These are phyloP conservation scores for Cylindrotheca fusiformis DNA, from an alignment of 108 stramenopile genomes.

Conservation along the genomic window DNA sequence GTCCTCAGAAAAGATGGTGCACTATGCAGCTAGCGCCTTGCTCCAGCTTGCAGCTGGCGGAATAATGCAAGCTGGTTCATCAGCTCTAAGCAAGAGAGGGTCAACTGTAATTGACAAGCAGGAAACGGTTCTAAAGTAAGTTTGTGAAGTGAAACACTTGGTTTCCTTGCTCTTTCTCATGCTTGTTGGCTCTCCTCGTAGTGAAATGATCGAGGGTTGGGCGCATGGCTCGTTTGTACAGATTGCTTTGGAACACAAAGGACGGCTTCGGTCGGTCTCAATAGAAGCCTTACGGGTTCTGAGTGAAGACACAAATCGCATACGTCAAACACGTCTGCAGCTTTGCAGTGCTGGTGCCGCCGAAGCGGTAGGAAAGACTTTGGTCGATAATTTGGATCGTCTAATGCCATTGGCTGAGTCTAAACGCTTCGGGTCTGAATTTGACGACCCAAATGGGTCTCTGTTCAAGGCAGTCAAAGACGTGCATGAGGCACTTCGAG, in stretches of 20 bases:
- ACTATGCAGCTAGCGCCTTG: conserved; percentile 51
- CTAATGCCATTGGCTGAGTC: conserved; percentile 12
- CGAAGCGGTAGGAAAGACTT: conserved; percentile 39
- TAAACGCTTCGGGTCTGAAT: not conserved
- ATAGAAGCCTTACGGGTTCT: conserved; percentile 52
- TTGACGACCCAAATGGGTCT: not conserved
- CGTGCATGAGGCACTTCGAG: conserved; percentile 46
- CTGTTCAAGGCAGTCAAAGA: conserved; percentile 32
- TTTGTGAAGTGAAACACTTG: conserved; percentile 1
- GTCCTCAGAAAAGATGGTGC: conserved; percentile 30
- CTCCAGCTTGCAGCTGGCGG: conserved; percentile 55
- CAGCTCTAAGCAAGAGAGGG: conserved; percentile 1
- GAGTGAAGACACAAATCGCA: conserved; percentile 53
- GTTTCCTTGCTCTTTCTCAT: too few relatives aligned
- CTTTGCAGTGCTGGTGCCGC: conserved; percentile 52
- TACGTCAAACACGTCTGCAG: conserved; percentile 34
- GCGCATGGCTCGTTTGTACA: conserved; percentile 53
- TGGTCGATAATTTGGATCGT: conserved; percentile 22
- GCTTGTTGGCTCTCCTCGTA: conserved; percentile 4
- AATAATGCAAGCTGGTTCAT: conserved; percentile 30
- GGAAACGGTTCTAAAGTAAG: conserved; percentile 43
- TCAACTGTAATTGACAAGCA: conserved; percentile 9
- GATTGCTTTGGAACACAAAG: conserved; percentile 40
- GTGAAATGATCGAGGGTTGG: conserved; percentile 59
- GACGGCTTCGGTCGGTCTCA: conserved; percentile 42